Evolutionary conservation across 768 basidiomycete genomes (phyloP).

Genomic region (Trametopsis cervina): DNA sequence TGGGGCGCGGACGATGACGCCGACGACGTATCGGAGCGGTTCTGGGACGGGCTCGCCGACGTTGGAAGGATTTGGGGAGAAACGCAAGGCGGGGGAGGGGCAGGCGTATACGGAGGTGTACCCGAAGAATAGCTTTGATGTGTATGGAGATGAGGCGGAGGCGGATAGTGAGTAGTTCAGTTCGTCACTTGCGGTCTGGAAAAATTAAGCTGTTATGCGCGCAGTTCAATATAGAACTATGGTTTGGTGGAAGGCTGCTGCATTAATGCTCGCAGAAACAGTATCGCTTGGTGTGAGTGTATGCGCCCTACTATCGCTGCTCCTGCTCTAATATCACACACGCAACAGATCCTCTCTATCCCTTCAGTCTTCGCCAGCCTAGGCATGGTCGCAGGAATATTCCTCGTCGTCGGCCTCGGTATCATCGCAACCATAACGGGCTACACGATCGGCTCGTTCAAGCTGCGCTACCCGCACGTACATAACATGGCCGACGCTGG

Average conservation of each 20-base stretch:
- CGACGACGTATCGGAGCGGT: not conserved
- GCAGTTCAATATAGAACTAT: conserved; percentile 25
- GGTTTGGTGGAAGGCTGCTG: conserved; percentile 27
- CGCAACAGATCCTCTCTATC: conserved; percentile 21
- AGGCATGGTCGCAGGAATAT: conserved; percentile 23
- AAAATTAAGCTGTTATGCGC: not conserved
- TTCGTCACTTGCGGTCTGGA: not conserved
- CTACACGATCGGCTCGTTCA: conserved; percentile 24
- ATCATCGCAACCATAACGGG: conserved; percentile 20
- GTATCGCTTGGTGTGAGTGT: conserved; percentile 24
- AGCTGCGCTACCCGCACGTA: conserved; percentile 26
- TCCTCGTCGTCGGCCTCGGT: conserved; percentile 23
- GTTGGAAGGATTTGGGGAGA: not conserved
- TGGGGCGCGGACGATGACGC: not conserved
- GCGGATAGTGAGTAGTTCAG: conserved; percentile 17
- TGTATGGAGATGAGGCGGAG: conserved; percentile 20
- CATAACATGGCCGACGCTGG: conserved; percentile 29
- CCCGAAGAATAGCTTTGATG: conserved; percentile 14
- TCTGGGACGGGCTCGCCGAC: not conserved
- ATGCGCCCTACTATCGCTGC: not conserved
- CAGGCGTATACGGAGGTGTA: not conserved
- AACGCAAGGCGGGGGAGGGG: not conserved
- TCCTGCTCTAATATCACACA: not conserved
- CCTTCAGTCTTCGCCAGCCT: conserved; percentile 22
- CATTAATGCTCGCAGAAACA: conserved; percentile 26